Percentiles rank a stretch among this genome's conserved stretches.
phyloP scores from a whole-genome alignment of 129 eudicot species.

The Flaveria ramosissima region DNA sequence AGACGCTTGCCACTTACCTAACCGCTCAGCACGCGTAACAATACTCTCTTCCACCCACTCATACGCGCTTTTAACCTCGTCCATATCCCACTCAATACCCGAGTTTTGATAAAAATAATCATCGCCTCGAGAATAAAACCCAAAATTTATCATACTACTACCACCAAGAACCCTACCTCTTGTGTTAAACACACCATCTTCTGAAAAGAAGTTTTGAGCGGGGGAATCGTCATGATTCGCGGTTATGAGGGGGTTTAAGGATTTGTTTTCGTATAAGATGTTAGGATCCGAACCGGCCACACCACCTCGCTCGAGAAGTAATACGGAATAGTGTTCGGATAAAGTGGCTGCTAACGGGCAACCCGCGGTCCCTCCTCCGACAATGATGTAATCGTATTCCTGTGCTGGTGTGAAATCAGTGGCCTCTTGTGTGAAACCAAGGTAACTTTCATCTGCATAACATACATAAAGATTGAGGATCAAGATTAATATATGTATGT shows the following conservation, averaged over 20 bases:
- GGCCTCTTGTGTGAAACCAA: background rate
- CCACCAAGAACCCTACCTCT: slow-evolving; percentile 6
- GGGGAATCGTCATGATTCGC: background rate
- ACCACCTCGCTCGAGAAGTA: slow-evolving; percentile 7
- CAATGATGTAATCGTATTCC: slow-evolving; percentile 4
- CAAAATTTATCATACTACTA: slow-evolving; percentile 11
- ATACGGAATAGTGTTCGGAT: background rate
- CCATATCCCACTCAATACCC: slow-evolving; percentile 1
- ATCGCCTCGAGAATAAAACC: slow-evolving; percentile 8
- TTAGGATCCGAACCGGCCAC: background rate
- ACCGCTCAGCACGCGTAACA: background rate
- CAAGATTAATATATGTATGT: no score
- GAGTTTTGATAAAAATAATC: slow-evolving; percentile 10
- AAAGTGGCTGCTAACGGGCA: slow-evolving; percentile 2
- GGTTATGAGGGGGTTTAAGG: background rate
- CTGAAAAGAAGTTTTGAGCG: background rate
- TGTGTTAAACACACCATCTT: slow-evolving; percentile 19
- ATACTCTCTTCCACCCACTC: slow-evolving; percentile 4
- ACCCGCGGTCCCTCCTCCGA: background rate
- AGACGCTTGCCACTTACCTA: background rate
- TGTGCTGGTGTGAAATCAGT: background rate
- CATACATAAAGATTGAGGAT: no score
- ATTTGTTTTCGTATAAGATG: slow-evolving; percentile 1
- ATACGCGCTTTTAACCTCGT: background rate
- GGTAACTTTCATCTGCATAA: slow-evolving; percentile 3